Evolutionary conservation across 2,329 filamentous ascomycete genomes (phyloP), one percentile per base, ranked within the genome.

Genomic region (Atkinsonella hypoxylon): DNA sequence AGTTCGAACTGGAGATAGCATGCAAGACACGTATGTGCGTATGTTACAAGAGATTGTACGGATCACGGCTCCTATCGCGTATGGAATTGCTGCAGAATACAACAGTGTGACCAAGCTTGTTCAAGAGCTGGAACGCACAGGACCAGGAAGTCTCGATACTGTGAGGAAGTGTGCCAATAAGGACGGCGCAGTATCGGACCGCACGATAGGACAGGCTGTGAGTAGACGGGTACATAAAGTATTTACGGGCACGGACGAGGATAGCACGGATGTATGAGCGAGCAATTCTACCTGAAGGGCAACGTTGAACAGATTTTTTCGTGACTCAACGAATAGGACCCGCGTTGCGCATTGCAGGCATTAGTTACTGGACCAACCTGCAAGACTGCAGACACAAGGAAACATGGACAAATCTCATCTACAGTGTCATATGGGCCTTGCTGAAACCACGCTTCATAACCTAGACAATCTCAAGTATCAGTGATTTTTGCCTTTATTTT

Each of bases 41-140:
- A 87, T 91, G 85, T 68, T 93, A 47, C 83, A 89, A 65, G 83
- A 89, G 66, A 79, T 90, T 40, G 73, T 74, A 13, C 78, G 85
- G 15, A 76, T 91, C 15, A 90, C 87, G 6, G 77, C 81, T 0
- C 78, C 83, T 0, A 79, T 89, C 59, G 87, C 87, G 0, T 79
- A 83, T 54, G 85, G 85, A 3, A 78, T 91, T 52, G 74, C 75
- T 1, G 70, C 70, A 1, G 73, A 82, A 61, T 89, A 82, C 62
- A 71, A 68, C 1, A 78, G 68, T 5, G 76, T 86, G 1, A 65
- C 71, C 11, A 67, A 75, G 32, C 66, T 93, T 32, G 73, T 87
- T 0, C 65, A 67, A 1, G 83, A 73, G 0, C 71, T 91, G 48
- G 74, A 79, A 57, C 59, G 63, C 1, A 66, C 73, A 7, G 87